phyloP scores from a whole-genome alignment of 768 basidiomycete genomes.

The Collybia sordida region DNA sequence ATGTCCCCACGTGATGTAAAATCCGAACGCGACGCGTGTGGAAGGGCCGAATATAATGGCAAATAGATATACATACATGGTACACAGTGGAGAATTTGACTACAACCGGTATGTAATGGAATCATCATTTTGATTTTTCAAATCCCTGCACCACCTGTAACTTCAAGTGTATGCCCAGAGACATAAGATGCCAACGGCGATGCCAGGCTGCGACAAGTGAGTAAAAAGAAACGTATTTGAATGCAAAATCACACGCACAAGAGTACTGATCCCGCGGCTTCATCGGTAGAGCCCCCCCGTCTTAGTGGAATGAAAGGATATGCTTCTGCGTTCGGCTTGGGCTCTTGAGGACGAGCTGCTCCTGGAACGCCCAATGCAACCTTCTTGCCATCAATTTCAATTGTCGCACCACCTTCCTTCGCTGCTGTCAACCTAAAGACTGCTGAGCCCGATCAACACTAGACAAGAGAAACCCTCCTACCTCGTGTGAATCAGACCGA shows the following conservation, averaged over 20 bases:
- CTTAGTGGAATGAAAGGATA: conserved; percentile 60
- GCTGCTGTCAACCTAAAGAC: conserved; percentile 64
- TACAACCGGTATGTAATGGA: no score
- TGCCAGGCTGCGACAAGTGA: conserved; percentile 52
- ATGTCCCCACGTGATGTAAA: no score
- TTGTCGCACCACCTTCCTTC: conserved; percentile 74
- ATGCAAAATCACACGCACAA: conserved; percentile 54
- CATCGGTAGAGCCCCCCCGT: conserved; percentile 67
- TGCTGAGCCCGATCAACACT: conserved; percentile 1
- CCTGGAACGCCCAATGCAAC: conserved; percentile 80
- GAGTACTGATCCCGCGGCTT: conserved; percentile 72
- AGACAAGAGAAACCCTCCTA: conserved; percentile 21
- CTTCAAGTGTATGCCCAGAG: conserved; percentile 80
- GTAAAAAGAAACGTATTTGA: conserved; percentile 6
- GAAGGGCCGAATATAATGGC: no score
- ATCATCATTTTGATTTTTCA: conserved; percentile 22
- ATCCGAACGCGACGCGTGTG: no score
- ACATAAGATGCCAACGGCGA: conserved; percentile 81
- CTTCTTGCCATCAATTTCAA: conserved; percentile 82
- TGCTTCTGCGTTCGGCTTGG: conserved; percentile 26
- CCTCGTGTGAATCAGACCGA: conserved; percentile 77
- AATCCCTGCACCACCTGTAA: conserved; percentile 80
- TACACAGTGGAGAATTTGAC: no score
- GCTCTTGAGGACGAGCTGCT: conserved; percentile 36
- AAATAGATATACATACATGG: no score